phyloP scores from a whole-genome alignment of 805 yeast genomes.

The Saccharomycopsis fodiens region DNA sequence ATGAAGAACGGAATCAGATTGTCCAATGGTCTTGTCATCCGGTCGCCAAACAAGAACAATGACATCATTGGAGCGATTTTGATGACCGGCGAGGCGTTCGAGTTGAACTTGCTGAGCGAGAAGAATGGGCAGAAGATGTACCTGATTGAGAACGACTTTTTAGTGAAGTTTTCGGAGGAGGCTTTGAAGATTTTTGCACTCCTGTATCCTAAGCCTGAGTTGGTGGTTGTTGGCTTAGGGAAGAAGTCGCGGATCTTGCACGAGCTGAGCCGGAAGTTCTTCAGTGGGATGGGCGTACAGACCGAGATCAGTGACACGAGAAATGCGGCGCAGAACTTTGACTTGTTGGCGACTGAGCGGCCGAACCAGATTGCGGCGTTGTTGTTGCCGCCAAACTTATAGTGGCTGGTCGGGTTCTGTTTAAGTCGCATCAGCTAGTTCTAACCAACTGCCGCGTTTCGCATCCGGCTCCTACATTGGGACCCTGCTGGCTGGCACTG shows the following conservation, averaged over 20 bases:
- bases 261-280: conserved; percentile 40
- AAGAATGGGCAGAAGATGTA: conserved; percentile 21
- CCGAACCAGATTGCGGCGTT: conserved; percentile 69
- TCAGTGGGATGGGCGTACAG: conserved; percentile 59
- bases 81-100: conserved; percentile 52
- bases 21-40: conserved; percentile 43
- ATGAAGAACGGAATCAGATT: conserved; percentile 52
- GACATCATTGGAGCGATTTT: conserved; percentile 41
- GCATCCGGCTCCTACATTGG: no score
- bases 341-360: conserved; percentile 72
- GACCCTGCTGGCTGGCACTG: no score
- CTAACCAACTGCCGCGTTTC: no score
- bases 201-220: conserved; percentile 71
- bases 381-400: conserved; percentile 60
- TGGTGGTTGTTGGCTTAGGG: conserved; percentile 68
- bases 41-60: conserved; percentile 33
- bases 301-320: conserved; percentile 59
- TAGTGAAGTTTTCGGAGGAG: conserved; percentile 44
- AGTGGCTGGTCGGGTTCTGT: no score
- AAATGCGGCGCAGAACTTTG: conserved; percentile 64
- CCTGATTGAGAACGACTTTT: conserved; percentile 42
- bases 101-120: conserved; percentile 38
- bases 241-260: conserved; percentile 53
- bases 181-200: conserved; percentile 43
- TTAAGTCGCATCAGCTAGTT: no score